These are phyloP conservation scores for Apiospora sp. DNA, from an alignment of 2,329 filamentous ascomycete species.

Conservation along the genomic window DNA sequence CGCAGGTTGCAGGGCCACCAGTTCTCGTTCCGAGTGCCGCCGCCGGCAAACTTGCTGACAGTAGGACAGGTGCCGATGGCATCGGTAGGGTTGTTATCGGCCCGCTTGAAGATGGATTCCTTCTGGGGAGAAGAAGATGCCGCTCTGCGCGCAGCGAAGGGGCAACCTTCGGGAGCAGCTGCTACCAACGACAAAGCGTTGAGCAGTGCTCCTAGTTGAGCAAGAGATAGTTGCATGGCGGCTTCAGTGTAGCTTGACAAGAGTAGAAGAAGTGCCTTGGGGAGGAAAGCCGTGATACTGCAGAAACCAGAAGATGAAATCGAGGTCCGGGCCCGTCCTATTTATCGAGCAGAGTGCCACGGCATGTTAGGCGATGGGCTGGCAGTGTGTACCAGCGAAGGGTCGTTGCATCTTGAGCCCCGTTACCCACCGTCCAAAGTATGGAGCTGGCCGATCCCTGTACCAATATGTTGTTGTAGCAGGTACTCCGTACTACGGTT, in stretches of 20 bases:
- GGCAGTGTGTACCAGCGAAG: neutral
- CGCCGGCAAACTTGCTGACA: constrained; percentile 25
- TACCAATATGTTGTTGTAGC: neutral
- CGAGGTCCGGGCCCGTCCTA: constrained; percentile 2
- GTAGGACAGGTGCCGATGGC: constrained; percentile 13
- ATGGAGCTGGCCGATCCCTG: constrained; percentile 19
- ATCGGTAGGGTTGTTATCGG: neutral
- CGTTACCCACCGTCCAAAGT: constrained; percentile 2
- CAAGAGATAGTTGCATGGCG: constrained; percentile 16
- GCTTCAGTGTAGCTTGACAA: neutral
- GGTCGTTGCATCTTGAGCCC: constrained; percentile 16
- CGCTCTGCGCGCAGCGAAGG: constrained; percentile 20
- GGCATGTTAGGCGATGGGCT: constrained; percentile 2
- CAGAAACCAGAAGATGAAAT: neutral
- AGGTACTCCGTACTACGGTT: neutral
- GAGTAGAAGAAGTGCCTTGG: constrained; percentile 10
- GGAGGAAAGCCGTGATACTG: constrained; percentile 13
- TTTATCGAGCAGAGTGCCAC: constrained; percentile 10
- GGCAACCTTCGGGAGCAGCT: constrained; percentile 22
- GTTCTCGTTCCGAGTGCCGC: constrained; percentile 71
- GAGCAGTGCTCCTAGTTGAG: constrained; percentile 17
- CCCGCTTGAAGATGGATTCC: constrained; percentile 19
- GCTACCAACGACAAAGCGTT: constrained; percentile 20
- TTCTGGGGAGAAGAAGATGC: neutral
- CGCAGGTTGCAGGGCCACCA: constrained; percentile 78